Evolutionary conservation across 2,329 filamentous ascomycete genomes (phyloP).

Genomic region (Ophiosphaerella narmari): DNA sequence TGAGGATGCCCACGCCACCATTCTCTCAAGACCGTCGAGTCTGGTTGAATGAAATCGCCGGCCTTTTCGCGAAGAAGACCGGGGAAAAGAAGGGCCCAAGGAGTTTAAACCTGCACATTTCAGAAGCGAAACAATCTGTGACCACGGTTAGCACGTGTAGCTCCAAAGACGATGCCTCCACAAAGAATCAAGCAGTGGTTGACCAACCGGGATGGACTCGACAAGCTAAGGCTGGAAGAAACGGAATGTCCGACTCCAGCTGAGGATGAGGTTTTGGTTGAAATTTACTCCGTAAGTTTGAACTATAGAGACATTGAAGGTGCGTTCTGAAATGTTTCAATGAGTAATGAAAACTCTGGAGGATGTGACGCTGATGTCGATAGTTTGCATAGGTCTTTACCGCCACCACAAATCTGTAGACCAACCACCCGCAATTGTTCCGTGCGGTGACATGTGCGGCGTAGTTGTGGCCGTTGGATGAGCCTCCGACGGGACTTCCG

Average conservation of each 20-base stretch:
- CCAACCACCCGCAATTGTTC: constrained; percentile 56
- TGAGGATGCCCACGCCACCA: constrained; percentile 41
- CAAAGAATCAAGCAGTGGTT: constrained; percentile 48
- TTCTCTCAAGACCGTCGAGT: constrained; percentile 43
- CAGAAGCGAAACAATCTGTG: constrained; percentile 11
- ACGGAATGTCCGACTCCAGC: constrained; percentile 40
- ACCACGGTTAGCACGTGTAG: constrained; percentile 10
- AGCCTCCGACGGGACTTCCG: constrained; percentile 43
- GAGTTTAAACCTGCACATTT: constrained; percentile 7
- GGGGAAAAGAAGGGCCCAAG: constrained; percentile 14
- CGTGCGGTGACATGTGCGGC: constrained; percentile 74
- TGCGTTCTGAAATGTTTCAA: constrained; percentile 8
- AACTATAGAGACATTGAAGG: constrained; percentile 60
- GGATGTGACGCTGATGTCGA: too few species aligned
- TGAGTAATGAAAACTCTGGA: not conserved
- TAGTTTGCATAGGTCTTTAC: constrained; percentile 69
- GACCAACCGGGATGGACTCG: constrained; percentile 50
- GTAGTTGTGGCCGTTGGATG: constrained; percentile 58
- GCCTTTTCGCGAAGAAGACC: constrained; percentile 28
- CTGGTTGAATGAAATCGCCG: constrained; percentile 40
- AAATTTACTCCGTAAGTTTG: constrained; percentile 57
- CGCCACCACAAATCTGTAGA: constrained; percentile 64
- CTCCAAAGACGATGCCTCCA: constrained; percentile 26
- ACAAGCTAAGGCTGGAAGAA: constrained; percentile 45
- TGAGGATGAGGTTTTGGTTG: constrained; percentile 55